phyloP scores from a whole-genome alignment of 352 stramenopile genomes.

The Phytophthora brassicae region DNA sequence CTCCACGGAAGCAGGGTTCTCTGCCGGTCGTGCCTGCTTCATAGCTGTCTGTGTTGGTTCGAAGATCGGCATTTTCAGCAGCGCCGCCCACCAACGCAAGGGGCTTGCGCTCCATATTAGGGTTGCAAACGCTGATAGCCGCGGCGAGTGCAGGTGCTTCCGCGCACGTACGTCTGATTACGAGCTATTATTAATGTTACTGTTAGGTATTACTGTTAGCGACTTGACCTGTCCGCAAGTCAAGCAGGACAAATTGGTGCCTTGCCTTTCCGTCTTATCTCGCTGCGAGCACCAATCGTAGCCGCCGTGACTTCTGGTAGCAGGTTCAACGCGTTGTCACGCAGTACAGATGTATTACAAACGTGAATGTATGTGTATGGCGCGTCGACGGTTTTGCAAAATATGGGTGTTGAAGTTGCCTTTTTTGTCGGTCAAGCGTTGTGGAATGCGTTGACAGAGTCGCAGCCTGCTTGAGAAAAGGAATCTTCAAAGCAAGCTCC shows the following conservation, averaged over 20 bases:
- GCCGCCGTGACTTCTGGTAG: neutral
- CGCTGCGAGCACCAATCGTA: neutral
- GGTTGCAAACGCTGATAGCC: slow-evolving; percentile 13
- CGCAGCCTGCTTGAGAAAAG: slow-evolving; percentile 8
- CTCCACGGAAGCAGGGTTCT: slow-evolving; percentile 1
- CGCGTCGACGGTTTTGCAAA: slow-evolving; percentile 8
- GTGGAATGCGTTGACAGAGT: neutral
- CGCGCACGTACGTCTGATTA: slow-evolving; percentile 32
- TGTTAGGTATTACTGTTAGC: too few species aligned
- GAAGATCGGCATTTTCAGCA: slow-evolving; percentile 15
- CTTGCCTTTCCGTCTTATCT: slow-evolving; percentile 23
- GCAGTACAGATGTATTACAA: too few species aligned
- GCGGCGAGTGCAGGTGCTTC: slow-evolving; percentile 12
- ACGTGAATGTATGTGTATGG: too few species aligned
- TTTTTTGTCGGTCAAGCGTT: neutral
- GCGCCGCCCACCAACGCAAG: slow-evolving; percentile 10
- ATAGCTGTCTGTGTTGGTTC: slow-evolving; percentile 32
- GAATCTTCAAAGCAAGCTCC: neutral
- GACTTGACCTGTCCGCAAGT: too few species aligned
- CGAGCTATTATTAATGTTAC: slow-evolving; percentile 13
- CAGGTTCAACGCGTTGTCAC: slow-evolving; percentile 13
- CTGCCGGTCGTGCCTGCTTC: slow-evolving; percentile 10
- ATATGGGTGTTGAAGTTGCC: slow-evolving; percentile 21
- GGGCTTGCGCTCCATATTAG: slow-evolving; percentile 9
- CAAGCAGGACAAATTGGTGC: too few species aligned